These are phyloP conservation scores for Globisporangium recalcitrans DNA, from an alignment of 352 stramenopile genomes.

Conservation along the genomic window DNA sequence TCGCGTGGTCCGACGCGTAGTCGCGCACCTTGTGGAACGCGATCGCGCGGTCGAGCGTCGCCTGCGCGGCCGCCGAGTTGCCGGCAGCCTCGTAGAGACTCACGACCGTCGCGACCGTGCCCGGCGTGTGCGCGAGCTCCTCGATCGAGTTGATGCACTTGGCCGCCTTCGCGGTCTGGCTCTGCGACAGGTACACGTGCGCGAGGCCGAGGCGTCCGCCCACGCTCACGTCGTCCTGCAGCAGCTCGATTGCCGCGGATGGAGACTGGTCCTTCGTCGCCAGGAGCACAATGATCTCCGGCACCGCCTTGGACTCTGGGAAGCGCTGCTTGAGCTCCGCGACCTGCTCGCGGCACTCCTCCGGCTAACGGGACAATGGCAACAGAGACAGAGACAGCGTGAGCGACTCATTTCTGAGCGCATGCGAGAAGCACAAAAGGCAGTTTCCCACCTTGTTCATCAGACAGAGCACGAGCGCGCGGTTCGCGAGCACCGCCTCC, in stretches of 20 bases:
- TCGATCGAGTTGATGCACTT: constrained; percentile 60
- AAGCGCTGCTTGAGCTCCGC: constrained; percentile 53
- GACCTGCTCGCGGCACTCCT: constrained; percentile 59
- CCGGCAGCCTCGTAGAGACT: constrained; percentile 63
- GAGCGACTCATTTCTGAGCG: neutral
- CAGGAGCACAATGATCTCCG: constrained; percentile 63
- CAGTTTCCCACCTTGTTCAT: constrained; percentile 55
- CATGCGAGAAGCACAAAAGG: neutral
- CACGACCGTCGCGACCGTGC: constrained; percentile 78
- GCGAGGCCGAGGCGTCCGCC: constrained; percentile 61
- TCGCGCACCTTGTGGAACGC: constrained; percentile 46
- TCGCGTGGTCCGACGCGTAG: constrained; percentile 47
- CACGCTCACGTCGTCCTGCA: constrained; percentile 44
- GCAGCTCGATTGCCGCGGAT: constrained; percentile 38
- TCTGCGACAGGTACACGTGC: constrained; percentile 65
- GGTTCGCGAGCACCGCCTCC: constrained; percentile 71
- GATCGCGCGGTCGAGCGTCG: constrained; percentile 47
- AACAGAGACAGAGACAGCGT: neutral
- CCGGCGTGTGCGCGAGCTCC: constrained; percentile 53
- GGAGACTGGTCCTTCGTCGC: constrained; percentile 63
- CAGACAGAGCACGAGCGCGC: constrained; percentile 61
- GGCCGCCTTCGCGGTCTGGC: constrained; percentile 27
- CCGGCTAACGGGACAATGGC: constrained; percentile 24
- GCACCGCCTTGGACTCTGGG: constrained; percentile 43
- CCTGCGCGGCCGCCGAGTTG: constrained; percentile 42